phyloP scores from a whole-genome alignment of 208 protist genomes.

The Crithidia mellificae region DNA sequence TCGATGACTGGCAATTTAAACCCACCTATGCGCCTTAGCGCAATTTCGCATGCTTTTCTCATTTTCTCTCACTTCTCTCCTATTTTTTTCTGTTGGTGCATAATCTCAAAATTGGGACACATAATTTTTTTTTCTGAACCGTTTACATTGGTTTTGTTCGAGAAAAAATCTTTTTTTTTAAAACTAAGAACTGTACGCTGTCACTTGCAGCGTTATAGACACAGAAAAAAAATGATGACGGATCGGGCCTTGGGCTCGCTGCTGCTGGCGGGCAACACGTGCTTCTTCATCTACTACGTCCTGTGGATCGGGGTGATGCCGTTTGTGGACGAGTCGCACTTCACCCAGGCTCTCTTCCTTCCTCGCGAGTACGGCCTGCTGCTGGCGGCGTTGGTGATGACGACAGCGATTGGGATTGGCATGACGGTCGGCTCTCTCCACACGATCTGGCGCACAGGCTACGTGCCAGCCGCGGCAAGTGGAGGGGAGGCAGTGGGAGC shows the following conservation, averaged over 20 bases:
- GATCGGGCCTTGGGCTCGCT: slow-evolving; percentile 71
- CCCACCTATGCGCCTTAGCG: no score
- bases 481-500: neutral
- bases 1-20: no score
- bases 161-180: no score
- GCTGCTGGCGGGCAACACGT: slow-evolving; percentile 48
- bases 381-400: slow-evolving; percentile 58
- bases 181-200: no score
- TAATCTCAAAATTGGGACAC: no score
- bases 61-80: no score
- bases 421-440: slow-evolving; percentile 63
- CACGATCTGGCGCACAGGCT: slow-evolving; percentile 58
- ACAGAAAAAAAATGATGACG: slow-evolving; percentile 58
- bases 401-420: slow-evolving; percentile 33
- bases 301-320: slow-evolving; percentile 84
- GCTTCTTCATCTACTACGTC: slow-evolving; percentile 74
- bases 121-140: neutral
- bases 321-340: slow-evolving; percentile 79
- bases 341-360: slow-evolving; percentile 75
- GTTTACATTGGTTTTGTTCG: neutral
- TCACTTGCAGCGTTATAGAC: no score
- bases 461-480: slow-evolving; percentile 16
- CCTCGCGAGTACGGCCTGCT: slow-evolving; percentile 78
- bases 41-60: no score
- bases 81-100: no score